Percentiles rank a stretch among this genome's conserved stretches.
phyloP scores from a whole-genome alignment of 2,329 filamentous ascomycete genomes.

The Dactylellina haptotyla region DNA sequence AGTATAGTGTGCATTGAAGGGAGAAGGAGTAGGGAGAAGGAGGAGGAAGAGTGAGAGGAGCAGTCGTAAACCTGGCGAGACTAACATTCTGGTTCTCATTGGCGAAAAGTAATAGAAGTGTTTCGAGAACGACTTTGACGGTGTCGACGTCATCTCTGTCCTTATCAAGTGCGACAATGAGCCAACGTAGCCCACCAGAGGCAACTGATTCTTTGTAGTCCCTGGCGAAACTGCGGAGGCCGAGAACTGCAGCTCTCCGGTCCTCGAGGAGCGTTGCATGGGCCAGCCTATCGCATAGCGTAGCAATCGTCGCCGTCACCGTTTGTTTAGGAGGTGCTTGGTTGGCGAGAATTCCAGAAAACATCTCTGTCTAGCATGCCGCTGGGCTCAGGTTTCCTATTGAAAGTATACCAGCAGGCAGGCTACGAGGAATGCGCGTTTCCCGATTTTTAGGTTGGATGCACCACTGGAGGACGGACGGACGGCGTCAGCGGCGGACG shows the following conservation, averaged over 20 bases:
- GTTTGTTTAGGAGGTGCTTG: constrained; percentile 94
- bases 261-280: constrained; percentile 94
- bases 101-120: constrained; percentile 89
- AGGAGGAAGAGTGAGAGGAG: too few species aligned
- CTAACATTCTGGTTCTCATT: constrained; percentile 71
- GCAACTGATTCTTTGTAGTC: constrained; percentile 95
- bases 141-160: constrained; percentile 97
- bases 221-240: constrained; percentile 93
- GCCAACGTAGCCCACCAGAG: constrained; percentile 85
- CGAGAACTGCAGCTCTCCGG: constrained; percentile 88
- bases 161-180: constrained; percentile 85
- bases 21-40: background rate
- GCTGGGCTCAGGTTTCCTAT: background rate
- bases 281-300: constrained; percentile 84
- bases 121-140: constrained; percentile 93
- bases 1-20: constrained; percentile 1
- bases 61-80: too few species aligned
- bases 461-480: too few species aligned
- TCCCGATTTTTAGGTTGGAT: too few species aligned
- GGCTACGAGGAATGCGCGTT: constrained; percentile 12
- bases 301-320: constrained; percentile 91
- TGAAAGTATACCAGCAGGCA: background rate
- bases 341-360: constrained; percentile 69
- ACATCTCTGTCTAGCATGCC: constrained; percentile 56
- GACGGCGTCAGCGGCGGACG: too few species aligned